A percentile compares a stretch with the other conserved stretches of the same genome.
These are phyloP conservation scores for Nemania sp. DNA, from an alignment of 2,329 filamentous ascomycete species.

Conservation along the genomic window DNA sequence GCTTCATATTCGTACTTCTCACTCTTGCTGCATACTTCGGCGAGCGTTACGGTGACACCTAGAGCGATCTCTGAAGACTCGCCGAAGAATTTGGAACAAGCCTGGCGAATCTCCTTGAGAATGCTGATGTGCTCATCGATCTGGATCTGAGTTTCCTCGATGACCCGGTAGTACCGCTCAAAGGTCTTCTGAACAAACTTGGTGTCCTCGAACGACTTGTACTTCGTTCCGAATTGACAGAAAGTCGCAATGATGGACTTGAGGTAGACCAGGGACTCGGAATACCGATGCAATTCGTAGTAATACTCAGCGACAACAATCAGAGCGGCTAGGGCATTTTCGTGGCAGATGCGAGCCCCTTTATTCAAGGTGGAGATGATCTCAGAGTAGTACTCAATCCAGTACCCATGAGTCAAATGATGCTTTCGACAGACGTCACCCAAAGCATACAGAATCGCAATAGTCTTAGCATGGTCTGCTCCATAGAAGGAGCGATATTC, in stretches of 20 bases:
- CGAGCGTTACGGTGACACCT: conserved; percentile 31
- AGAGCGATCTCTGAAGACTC: conserved; percentile 36
- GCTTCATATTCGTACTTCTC: conserved; percentile 38
- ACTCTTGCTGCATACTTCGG: conserved; percentile 38
- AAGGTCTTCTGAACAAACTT: conserved; percentile 35
- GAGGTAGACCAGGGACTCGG: conserved; percentile 34
- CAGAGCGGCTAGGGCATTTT: conserved; percentile 34
- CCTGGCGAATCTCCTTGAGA: conserved; percentile 36
- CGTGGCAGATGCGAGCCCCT: conserved; percentile 31
- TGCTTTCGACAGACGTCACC: conserved; percentile 36
- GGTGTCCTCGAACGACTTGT: conserved; percentile 32
- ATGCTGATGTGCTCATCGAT: conserved; percentile 35
- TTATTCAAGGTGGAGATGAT: conserved; percentile 34
- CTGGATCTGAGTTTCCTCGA: conserved; percentile 38
- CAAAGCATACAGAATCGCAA: conserved; percentile 33
- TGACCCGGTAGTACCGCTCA: conserved; percentile 36
- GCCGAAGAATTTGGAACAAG: conserved; percentile 31
- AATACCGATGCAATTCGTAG: conserved; percentile 37
- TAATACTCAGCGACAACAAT: conserved; percentile 38
- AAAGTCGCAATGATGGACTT: conserved; percentile 37
- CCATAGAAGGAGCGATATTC: conserved; percentile 39
- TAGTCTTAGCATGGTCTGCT: conserved; percentile 28
- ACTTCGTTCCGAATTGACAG: conserved; percentile 37
- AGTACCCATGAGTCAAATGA: conserved; percentile 37
- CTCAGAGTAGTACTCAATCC: conserved; percentile 39